Conservation (phyloP, 352 stramenopile species). For the Phytophthora boehmeriae region DNA sequence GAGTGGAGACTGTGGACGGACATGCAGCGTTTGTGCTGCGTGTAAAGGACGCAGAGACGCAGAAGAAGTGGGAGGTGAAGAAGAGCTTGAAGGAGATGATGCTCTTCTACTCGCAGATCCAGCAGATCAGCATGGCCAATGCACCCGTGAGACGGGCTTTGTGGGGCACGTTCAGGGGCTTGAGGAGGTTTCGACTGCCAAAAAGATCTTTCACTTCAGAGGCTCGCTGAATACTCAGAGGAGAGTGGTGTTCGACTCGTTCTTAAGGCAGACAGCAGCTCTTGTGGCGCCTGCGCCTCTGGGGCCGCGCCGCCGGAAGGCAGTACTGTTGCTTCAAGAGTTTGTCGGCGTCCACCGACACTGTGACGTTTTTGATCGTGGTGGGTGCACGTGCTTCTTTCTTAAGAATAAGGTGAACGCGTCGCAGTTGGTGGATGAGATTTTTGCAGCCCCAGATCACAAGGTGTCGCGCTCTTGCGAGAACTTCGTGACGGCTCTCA, state of each 20-base stretch:
- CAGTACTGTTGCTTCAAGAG: slow-evolving; percentile 57
- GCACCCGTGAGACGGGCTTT: slow-evolving; percentile 59
- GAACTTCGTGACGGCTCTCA: slow-evolving; percentile 44
- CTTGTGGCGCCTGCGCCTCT: slow-evolving; percentile 61
- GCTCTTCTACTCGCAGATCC: slow-evolving; percentile 63
- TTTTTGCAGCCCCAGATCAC: slow-evolving; percentile 44
- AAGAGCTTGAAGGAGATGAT: slow-evolving; percentile 71
- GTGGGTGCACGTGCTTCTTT: slow-evolving; percentile 43
- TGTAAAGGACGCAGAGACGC: slow-evolving; percentile 59
- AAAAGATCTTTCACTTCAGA: slow-evolving; percentile 59
- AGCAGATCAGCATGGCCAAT: slow-evolving; percentile 51
- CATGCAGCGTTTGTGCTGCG: slow-evolving; percentile 49
- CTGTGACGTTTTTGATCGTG: slow-evolving; percentile 49
- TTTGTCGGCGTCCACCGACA: slow-evolving; percentile 60
- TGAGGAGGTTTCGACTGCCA: slow-evolving; percentile 61
- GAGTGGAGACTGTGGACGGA: slow-evolving; percentile 42
- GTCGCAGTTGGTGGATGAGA: slow-evolving; percentile 47
- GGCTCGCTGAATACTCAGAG: slow-evolving; percentile 59
- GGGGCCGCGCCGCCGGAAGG: slow-evolving; percentile 55
- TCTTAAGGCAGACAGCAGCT: slow-evolving; percentile 65
- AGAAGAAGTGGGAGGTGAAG: slow-evolving; percentile 57
- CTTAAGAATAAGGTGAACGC: slow-evolving; percentile 47
- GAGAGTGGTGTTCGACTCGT: slow-evolving; percentile 71
- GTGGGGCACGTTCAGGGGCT: slow-evolving; percentile 57
- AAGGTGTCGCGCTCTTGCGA: slow-evolving; percentile 38